Conservation (phyloP, 805 yeast genomes). For the Ogataea ganodermae region DNA sequence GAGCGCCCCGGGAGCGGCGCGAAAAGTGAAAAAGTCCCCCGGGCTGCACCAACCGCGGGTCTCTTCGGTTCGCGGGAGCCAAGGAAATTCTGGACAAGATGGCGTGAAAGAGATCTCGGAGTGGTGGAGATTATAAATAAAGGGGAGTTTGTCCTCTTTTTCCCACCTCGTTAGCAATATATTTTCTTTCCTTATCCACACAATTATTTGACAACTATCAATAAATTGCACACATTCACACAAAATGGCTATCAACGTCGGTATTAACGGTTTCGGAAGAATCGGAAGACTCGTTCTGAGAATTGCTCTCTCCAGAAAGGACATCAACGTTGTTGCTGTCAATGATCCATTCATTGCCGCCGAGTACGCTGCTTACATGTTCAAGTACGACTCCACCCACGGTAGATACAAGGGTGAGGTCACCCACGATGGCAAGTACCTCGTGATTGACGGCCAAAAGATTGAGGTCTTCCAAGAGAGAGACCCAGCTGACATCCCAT, state of each 20-base stretch:
- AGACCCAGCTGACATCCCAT: constrained; percentile 85
- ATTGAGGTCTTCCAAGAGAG: constrained; percentile 74
- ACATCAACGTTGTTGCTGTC: constrained; percentile 82
- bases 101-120: constrained; percentile 1
- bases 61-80: background rate
- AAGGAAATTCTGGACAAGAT: background rate
- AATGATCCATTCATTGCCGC: constrained; percentile 90
- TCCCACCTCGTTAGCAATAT: background rate
- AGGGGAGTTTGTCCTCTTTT: constrained; percentile 10
- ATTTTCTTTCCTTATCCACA: background rate
- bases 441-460: constrained; percentile 68
- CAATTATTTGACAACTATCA: background rate
- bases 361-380: constrained; percentile 92
- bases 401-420: constrained; percentile 82
- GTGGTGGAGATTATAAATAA: constrained; percentile 17
- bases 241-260: constrained; percentile 66
- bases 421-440: constrained; percentile 51
- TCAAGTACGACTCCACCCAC: constrained; percentile 94
- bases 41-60: background rate
- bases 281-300: constrained; percentile 89
- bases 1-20: background rate
- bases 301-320: constrained; percentile 72
- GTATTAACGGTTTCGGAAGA: constrained; percentile 95
- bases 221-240: constrained; percentile 5
- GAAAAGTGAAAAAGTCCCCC: no score